phyloP scores from a whole-genome alignment of 2,329 filamentous ascomycete genomes.

The Sphaerulina musiva region DNA sequence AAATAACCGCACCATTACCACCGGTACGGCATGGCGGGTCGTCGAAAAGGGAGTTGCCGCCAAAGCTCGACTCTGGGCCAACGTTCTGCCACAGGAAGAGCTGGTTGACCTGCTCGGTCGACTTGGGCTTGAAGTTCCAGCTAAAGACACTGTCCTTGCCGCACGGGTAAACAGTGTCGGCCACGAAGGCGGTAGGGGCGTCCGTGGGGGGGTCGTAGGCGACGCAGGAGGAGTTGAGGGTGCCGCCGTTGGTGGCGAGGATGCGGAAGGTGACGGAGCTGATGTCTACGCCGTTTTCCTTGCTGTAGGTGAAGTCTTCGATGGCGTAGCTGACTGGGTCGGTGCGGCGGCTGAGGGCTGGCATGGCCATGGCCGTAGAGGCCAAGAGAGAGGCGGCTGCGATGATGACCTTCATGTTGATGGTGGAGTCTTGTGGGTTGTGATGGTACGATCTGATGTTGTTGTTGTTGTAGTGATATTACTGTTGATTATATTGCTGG shows the following conservation, averaged over 20 bases:
- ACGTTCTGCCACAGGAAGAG: constrained; percentile 14
- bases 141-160: constrained; percentile 9
- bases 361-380: constrained; percentile 7
- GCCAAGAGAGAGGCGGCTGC: constrained; percentile 13
- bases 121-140: constrained; percentile 9
- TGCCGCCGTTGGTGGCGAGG: constrained; percentile 15
- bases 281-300: constrained; percentile 12
- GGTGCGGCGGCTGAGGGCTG: neutral
- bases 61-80: neutral
- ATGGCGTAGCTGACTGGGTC: constrained; percentile 11
- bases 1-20: neutral
- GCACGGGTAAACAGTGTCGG: constrained; percentile 13
- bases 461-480: neutral
- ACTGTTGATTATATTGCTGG: neutral
- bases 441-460: neutral
- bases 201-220: constrained; percentile 7
- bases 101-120: constrained; percentile 3
- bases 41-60: constrained; percentile 1
- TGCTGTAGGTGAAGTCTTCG: constrained; percentile 13
- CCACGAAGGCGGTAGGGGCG: constrained; percentile 4
- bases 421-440: neutral
- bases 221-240: constrained; percentile 12
- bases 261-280: constrained; percentile 16
- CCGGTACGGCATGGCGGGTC: constrained; percentile 9
- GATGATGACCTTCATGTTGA: constrained; percentile 18